Percentiles rank a stretch among this genome's conserved stretches.
Evolutionary conservation across 2,329 filamentous ascomycete genomes (phyloP).

Genomic region (Colletotrichum neosansevieriae): DNA sequence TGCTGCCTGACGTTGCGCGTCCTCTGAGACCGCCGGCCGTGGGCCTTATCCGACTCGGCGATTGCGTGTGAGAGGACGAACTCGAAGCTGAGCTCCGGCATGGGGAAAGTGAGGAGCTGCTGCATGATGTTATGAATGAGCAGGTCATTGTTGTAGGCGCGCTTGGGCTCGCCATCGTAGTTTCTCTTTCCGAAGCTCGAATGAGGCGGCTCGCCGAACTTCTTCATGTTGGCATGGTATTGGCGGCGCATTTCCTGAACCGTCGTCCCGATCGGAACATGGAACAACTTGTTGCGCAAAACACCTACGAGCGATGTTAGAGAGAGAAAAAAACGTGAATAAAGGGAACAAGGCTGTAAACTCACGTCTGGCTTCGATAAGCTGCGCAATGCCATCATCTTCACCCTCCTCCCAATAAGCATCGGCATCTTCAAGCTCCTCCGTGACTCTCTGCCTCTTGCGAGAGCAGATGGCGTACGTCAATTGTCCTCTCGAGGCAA

Average conservation of each 20-base stretch:
- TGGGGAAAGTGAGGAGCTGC: conserved; percentile 27
- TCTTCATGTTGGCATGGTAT: conserved; percentile 23
- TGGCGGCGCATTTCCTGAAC: conserved; percentile 19
- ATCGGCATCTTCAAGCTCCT: conserved; percentile 5
- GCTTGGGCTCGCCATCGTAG: conserved; percentile 30
- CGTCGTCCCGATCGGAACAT: conserved; percentile 16
- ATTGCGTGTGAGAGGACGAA: conserved; percentile 31
- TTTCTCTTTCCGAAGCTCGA: conserved; percentile 12
- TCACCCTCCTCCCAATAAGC: conserved; percentile 18
- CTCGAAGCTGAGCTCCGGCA: conserved; percentile 34
- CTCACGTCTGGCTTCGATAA: conserved; percentile 34
- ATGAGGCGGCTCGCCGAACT: conserved; percentile 18
- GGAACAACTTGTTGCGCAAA: conserved; percentile 25
- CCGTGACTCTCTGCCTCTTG: conserved; percentile 20
- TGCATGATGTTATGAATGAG: conserved; percentile 32
- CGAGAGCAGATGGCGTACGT: conserved; percentile 30
- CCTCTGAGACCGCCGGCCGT: neutral
- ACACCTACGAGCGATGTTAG: neutral
- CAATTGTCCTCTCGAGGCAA: conserved; percentile 23
- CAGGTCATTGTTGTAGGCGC: conserved; percentile 31
- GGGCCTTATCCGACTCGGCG: conserved; percentile 23
- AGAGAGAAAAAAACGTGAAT: neutral
- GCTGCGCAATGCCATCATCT: conserved; percentile 14
- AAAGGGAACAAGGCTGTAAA: neutral
- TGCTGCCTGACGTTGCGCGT: conserved; percentile 30